phyloP scores from a whole-genome alignment of 176 grass and related monocot genomes.

The Oryza punctata region DNA sequence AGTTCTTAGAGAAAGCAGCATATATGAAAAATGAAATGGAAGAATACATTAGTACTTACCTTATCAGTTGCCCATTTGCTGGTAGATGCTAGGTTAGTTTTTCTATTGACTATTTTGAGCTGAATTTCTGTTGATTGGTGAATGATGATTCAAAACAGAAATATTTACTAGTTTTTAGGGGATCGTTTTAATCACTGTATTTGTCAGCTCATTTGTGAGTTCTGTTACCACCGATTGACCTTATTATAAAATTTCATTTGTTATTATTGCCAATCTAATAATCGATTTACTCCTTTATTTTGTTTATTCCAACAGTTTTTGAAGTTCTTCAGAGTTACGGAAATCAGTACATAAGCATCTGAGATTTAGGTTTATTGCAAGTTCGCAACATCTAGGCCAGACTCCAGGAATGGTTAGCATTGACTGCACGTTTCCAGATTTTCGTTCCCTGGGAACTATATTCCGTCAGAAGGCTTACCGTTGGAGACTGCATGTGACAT shows the following conservation, averaged over 20 bases:
- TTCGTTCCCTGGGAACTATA: slow-evolving; percentile 7
- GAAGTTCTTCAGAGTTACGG: neutral
- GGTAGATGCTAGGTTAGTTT: neutral
- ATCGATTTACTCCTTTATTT: neutral
- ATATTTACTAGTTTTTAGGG: neutral
- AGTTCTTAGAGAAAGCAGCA: neutral
- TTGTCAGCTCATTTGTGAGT: neutral
- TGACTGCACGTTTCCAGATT: neutral
- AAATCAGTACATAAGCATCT: slow-evolving; percentile 29
- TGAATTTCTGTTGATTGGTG: slow-evolving; percentile 12
- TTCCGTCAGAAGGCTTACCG: neutral
- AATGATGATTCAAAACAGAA: slow-evolving; percentile 28
- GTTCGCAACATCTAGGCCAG: neutral
- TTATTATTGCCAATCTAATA: neutral
- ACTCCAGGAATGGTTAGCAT: neutral
- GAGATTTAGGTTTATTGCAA: neutral
- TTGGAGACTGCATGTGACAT: neutral
- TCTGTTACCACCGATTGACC: slow-evolving; percentile 10
- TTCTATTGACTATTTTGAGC: neutral
- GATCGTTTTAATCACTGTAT: neutral
- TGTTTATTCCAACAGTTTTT: slow-evolving; percentile 30
- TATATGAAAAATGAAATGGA: neutral
- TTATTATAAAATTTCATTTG: neutral
- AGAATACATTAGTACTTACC: neutral
- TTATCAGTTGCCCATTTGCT: neutral